Conservation (phyloP, 306 rosid genomes). For the Quercus bicolor region DNA sequence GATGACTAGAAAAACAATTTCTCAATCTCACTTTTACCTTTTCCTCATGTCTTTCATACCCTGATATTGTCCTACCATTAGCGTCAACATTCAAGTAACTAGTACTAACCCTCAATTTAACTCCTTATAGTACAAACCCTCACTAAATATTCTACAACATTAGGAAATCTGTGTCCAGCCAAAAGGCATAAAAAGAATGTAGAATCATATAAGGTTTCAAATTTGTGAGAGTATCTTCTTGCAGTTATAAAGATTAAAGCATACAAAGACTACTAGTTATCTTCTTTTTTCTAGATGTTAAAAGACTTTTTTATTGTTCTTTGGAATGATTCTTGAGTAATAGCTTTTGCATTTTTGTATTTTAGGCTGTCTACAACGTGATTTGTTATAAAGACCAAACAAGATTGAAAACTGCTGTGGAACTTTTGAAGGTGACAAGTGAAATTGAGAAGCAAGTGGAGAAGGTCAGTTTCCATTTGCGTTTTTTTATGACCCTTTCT, state of each 20-base stretch:
- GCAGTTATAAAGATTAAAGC: too few species aligned
- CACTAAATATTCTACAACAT: too few species aligned
- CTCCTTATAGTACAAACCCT: background rate
- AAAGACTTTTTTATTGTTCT: background rate
- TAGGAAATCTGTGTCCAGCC: too few species aligned
- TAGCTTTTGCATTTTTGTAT: background rate
- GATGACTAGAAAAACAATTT: background rate
- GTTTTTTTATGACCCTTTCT: background rate
- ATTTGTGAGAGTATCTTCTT: too few species aligned
- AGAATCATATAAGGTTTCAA: too few species aligned
- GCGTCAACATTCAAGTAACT: background rate
- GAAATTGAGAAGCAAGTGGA: slow-evolving; percentile 63
- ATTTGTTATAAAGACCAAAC: slow-evolving; percentile 54
- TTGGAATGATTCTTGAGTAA: background rate
- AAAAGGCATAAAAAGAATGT: too few species aligned
- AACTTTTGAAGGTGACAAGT: slow-evolving; percentile 53
- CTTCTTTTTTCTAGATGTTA: background rate
- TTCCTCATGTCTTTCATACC: background rate
- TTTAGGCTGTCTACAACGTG: slow-evolving; percentile 78
- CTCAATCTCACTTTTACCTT: background rate
- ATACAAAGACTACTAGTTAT: background rate
- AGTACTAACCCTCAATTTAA: background rate
- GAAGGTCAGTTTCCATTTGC: slow-evolving; percentile 41
- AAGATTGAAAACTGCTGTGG: slow-evolving; percentile 72
- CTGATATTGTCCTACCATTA: background rate